Conservation (phyloP, 768 basidiomycete species). For the Rhodotorula paludigena region DNA sequence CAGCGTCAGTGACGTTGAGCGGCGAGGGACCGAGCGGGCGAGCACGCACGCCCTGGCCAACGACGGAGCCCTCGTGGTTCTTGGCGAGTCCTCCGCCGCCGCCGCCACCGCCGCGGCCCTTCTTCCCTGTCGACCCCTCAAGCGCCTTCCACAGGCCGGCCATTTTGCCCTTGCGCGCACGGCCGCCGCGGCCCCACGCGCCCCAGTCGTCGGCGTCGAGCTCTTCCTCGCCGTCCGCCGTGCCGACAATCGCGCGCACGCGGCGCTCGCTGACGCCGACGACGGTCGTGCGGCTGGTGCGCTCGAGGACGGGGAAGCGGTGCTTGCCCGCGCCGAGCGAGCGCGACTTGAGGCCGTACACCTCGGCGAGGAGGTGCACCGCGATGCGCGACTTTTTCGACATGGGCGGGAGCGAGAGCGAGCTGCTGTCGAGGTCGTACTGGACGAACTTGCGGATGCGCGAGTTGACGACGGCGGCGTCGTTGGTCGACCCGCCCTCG, state of each 20-base stretch:
- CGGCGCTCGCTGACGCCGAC: slow-evolving; percentile 58
- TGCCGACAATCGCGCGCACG: slow-evolving; percentile 51
- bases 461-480: slow-evolving; percentile 61
- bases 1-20: no score
- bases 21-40: neutral
- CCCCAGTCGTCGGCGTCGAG: slow-evolving; percentile 9
- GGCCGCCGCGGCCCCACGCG: neutral
- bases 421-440: slow-evolving; percentile 54
- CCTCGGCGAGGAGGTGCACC: slow-evolving; percentile 73
- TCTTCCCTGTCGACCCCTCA: slow-evolving; percentile 35
- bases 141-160: slow-evolving; percentile 41
- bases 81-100: slow-evolving; percentile 28
- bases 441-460: slow-evolving; percentile 67
- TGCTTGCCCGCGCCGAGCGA: slow-evolving; percentile 66
- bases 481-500: slow-evolving; percentile 43
- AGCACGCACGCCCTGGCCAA: slow-evolving; percentile 27
- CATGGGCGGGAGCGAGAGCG: slow-evolving; percentile 73
- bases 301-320: slow-evolving; percentile 71
- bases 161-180: slow-evolving; percentile 43
- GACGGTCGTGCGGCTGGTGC: slow-evolving; percentile 60
- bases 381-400: slow-evolving; percentile 64
- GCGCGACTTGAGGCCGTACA: slow-evolving; percentile 67
- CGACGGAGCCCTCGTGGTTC: slow-evolving; percentile 37
- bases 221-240: slow-evolving; percentile 44
- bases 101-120: slow-evolving; percentile 15